These are phyloP conservation scores for Halophytophthora batemanensis DNA, from an alignment of 352 stramenopile genomes.

Conservation along the genomic window DNA sequence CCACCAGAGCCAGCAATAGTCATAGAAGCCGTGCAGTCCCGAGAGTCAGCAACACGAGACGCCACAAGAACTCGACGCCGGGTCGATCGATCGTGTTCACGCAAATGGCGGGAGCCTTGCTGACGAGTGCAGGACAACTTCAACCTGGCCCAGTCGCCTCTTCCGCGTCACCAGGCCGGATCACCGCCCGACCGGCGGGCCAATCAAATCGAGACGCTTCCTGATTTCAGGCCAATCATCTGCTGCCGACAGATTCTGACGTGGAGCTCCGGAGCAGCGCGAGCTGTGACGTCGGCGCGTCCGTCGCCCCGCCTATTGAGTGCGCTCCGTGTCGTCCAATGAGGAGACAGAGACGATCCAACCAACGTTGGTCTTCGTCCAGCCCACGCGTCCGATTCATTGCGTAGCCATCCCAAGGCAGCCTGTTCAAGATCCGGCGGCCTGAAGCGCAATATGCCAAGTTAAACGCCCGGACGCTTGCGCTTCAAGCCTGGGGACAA, in stretches of 20 bases:
- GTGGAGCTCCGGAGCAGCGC: not conserved
- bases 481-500: too few relatives aligned
- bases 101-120: not conserved
- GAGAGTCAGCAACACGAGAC: not conserved
- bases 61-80: not conserved
- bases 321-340: too few relatives aligned
- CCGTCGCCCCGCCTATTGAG: not conserved
- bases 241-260: not conserved
- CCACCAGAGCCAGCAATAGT: not conserved
- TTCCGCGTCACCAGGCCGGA: conserved; percentile 1
- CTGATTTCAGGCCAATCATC: conserved; percentile 3
- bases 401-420: too few relatives aligned
- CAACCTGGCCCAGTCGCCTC: not conserved
- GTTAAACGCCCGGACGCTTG: too few relatives aligned
- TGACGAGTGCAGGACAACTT: conserved; percentile 1
- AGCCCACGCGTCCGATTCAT: too few relatives aligned
- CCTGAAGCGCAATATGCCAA: too few relatives aligned
- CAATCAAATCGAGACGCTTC: too few relatives aligned
- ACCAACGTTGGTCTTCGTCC: not conserved
- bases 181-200: conserved; percentile 1
- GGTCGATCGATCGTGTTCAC: not conserved
- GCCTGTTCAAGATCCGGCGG: too few relatives aligned
- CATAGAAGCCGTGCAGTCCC: too few relatives aligned
- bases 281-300: conserved; percentile 5
- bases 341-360: too few relatives aligned